These are phyloP conservation scores for Quercus lobata DNA, from an alignment of 331 rosid species.

Conservation along the genomic window DNA sequence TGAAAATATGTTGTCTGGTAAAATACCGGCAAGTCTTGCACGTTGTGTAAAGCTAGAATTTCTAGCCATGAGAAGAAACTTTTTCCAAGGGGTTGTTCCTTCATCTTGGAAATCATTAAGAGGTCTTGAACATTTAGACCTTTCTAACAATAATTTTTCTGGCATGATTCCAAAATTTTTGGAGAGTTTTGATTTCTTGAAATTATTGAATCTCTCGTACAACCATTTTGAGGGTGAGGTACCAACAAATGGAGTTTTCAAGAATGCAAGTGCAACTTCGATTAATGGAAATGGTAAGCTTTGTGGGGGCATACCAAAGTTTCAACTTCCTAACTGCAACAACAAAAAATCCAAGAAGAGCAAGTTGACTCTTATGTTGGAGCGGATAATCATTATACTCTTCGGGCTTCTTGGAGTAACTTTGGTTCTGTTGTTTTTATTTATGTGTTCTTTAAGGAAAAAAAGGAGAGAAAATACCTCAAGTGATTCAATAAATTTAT, in stretches of 20 bases:
- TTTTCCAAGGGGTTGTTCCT: not conserved
- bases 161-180: not conserved
- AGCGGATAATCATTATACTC: not conserved
- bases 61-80: not conserved
- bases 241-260: not conserved
- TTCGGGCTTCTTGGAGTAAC: not conserved
- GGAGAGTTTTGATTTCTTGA: not conserved
- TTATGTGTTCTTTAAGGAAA: not conserved
- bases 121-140: not conserved
- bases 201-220: not conserved
- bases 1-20: not conserved
- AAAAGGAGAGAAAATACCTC: constrained; percentile 4
- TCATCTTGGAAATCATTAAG: not conserved
- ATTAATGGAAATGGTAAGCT: not conserved
- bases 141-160: not conserved
- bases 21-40: not conserved
- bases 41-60: not conserved
- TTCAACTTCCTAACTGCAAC: not conserved
- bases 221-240: not conserved
- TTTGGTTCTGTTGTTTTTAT: not conserved
- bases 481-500: not conserved
- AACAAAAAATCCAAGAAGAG: not conserved
- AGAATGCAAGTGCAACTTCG: not conserved
- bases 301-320: accelerated
- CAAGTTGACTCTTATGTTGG: not conserved